These are phyloP conservation scores for Infundibulicybe gibba DNA, from an alignment of 768 basidiomycete species.

Conservation along the genomic window DNA sequence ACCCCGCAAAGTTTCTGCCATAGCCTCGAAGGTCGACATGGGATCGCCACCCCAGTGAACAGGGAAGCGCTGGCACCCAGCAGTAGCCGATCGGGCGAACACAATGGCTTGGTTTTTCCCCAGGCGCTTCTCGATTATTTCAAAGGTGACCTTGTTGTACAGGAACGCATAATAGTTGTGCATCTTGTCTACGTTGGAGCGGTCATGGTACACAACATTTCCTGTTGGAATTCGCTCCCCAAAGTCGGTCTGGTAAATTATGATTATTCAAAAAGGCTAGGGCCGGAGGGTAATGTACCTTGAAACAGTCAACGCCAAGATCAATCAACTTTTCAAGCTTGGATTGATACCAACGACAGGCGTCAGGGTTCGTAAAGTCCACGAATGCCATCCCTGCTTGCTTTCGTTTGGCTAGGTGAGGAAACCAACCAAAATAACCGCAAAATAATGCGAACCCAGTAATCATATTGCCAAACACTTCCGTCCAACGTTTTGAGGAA, in stretches of 20 bases:
- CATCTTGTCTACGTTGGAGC: slow-evolving; percentile 20
- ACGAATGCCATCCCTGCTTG: slow-evolving; percentile 40
- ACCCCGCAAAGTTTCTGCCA: slow-evolving; percentile 46
- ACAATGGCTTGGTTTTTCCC: slow-evolving; percentile 38
- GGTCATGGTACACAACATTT: slow-evolving; percentile 26
- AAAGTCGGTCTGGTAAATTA: slow-evolving; percentile 24
- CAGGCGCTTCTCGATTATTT: slow-evolving; percentile 27
- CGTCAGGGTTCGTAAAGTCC: slow-evolving; percentile 40
- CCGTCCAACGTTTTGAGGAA: slow-evolving; percentile 44
- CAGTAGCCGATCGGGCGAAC: slow-evolving; percentile 43
- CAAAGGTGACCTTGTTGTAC: slow-evolving; percentile 41
- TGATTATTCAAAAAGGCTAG: slow-evolving; percentile 10
- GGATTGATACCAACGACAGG: slow-evolving; percentile 39
- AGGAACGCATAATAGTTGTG: slow-evolving; percentile 17
- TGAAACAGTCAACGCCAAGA: slow-evolving; percentile 39
- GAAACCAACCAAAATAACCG: not conserved
- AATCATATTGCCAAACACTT: slow-evolving; percentile 33
- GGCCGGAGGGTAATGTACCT: slow-evolving; percentile 12
- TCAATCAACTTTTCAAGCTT: slow-evolving; percentile 35
- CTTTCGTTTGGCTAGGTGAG: slow-evolving; percentile 10
- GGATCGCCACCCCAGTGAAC: slow-evolving; percentile 44
- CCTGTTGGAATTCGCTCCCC: slow-evolving; percentile 34
- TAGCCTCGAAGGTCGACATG: slow-evolving; percentile 42
- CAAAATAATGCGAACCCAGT: slow-evolving; percentile 23
- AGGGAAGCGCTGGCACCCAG: slow-evolving; percentile 40